Conservation (phyloP, 139 green algal species). For the Desmodesmus armatus region DNA sequence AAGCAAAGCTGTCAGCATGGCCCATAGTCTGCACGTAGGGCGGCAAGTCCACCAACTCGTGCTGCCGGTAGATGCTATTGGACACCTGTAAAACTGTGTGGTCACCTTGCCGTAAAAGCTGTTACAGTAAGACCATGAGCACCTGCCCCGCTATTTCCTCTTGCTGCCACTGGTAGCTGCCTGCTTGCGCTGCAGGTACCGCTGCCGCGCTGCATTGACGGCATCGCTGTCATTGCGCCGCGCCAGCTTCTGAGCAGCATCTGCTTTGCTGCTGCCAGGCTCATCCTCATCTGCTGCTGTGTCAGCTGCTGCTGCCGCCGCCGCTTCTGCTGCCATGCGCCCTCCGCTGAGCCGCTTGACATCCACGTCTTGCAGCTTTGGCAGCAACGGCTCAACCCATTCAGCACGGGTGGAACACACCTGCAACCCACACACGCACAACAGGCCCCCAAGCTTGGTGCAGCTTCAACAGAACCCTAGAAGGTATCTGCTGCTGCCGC, state of each 20-base stretch:
- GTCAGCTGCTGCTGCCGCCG: constrained; percentile 21
- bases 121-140: no score
- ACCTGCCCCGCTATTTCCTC: no score
- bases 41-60: no score
- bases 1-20: no score
- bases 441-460: no score
- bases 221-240: constrained; percentile 65
- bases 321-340: constrained; percentile 6
- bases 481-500: no score
- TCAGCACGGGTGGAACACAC: constrained; percentile 81
- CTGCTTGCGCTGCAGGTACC: constrained; percentile 79
- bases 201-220: constrained; percentile 73
- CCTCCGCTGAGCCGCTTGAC: constrained; percentile 79
- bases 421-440: no score
- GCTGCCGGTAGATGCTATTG: no score
- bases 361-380: constrained; percentile 76
- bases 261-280: constrained; percentile 28
- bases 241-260: constrained; percentile 32
- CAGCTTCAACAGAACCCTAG: no score
- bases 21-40: no score
- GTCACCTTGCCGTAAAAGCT: no score
- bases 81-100: no score
- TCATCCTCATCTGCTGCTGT: constrained; percentile 16
- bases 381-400: constrained; percentile 82
- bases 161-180: neutral